Evolutionary conservation across 1,284 basidiomycete genomes (phyloP), one percentile per base, ranked within the genome.

Genomic region (Heliocybe sulcata): DNA sequence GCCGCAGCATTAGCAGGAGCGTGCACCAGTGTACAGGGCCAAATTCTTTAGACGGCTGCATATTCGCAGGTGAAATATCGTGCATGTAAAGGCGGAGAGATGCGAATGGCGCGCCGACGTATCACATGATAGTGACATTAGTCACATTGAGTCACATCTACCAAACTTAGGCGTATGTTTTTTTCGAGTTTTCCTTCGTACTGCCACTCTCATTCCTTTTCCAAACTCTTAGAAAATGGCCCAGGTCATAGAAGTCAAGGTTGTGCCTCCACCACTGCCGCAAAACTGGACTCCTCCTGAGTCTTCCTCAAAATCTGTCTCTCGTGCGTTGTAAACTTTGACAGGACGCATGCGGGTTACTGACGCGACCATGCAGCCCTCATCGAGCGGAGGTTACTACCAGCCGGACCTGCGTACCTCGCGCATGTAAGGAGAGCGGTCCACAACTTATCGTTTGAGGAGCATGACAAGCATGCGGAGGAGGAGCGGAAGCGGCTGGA

Each of bases 341-440:
- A 16, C 38, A 20, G 8, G 19, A 16, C 3, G n/a, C 19, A n/a
- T 3, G 6, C 8, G 6, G 16, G n/a, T 31, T 31, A 42, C 38
- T 42, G 16, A 42, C 38, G 6, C n/a, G 38, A 42, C 19, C 38
- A 8, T 42, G 19, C 38, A 42, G 73, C 71, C 56, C 69, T 65
- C 57, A 72, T 65, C 58, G 64, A 66, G 57, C 69, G 67, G 58
- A 75, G 62, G 68, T 72, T 95, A 48, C 81, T 94, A 56, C 90
- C 93, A 35, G 90, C 87, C 38, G 94, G 94, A 26, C 81, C 87
- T 22, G 91, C 91, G 4, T 95, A 90, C 72, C 79, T 94, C 55
- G 83, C 83, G 38, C 85, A 94, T 61, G 84, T 91, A 35, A 83
- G 85, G 54, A 82, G 94, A 52, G 77, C 84, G 6, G 71, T 90